Percentiles rank a stretch among this genome's conserved stretches.
These are phyloP conservation scores for Geotrichum cucujoidarum DNA, from an alignment of 1,139 yeast genomes.

Conservation along the genomic window DNA sequence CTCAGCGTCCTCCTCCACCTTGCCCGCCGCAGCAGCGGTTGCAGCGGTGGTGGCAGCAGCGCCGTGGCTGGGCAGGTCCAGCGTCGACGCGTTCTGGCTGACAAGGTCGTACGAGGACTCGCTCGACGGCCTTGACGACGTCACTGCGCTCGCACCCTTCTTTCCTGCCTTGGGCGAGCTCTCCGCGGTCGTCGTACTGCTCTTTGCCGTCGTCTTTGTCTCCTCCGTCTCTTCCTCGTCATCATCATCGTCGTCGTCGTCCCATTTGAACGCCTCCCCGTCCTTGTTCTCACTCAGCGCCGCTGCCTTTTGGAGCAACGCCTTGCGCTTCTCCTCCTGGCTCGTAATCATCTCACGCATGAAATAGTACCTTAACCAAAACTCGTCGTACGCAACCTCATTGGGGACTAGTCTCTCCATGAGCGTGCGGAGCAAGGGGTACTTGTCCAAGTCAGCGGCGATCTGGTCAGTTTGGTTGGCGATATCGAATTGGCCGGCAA, in stretches of 20 bases:
- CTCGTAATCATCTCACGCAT: conserved; percentile 52
- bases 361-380: conserved; percentile 73
- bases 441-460: conserved; percentile 44
- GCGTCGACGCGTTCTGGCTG: conserved; percentile 37
- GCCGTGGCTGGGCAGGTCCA: conserved; percentile 28
- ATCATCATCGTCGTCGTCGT: conserved; percentile 62
- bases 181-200: conserved; percentile 11
- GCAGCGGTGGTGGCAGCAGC: conserved; percentile 19
- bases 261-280: conserved; percentile 41
- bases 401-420: conserved; percentile 64
- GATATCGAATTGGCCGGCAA: conserved; percentile 40
- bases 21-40: conserved; percentile 9
- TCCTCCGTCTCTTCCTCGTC: conserved; percentile 50
- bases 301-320: conserved; percentile 45
- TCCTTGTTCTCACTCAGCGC: conserved; percentile 42
- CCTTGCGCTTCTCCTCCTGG: conserved; percentile 64
- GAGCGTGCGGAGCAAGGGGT: conserved; percentile 52
- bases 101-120: conserved; percentile 42
- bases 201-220: conserved; percentile 23
- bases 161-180: neutral
- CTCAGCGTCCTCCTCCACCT: neutral
- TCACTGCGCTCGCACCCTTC: neutral
- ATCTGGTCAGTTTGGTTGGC: conserved; percentile 53
- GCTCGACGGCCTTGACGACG: conserved; percentile 37
- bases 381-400: conserved; percentile 51